phyloP scores from a whole-genome alignment of 2,329 filamentous ascomycete genomes.

The Claviceps africana region DNA sequence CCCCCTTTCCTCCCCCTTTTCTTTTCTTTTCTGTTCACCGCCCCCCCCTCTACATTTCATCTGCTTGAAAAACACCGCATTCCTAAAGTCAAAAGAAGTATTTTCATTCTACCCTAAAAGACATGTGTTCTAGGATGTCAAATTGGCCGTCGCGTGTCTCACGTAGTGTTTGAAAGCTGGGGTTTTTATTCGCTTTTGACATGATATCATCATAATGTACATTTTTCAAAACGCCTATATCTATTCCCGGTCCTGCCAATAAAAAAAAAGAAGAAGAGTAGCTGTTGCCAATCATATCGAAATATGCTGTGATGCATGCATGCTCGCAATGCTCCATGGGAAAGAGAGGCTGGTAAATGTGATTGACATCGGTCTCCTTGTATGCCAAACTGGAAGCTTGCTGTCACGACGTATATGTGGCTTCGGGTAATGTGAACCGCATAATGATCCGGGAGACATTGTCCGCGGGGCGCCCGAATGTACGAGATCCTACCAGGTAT shows the following conservation, averaged over 20 bases:
- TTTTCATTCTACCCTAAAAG: background rate
- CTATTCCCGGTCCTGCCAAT: background rate
- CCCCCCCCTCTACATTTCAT: no score
- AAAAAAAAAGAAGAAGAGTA: background rate
- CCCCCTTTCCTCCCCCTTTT: background rate
- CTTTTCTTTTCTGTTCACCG: background rate
- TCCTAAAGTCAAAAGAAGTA: background rate
- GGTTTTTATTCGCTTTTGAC: background rate
- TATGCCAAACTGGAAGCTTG: background rate
- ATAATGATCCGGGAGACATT: background rate
- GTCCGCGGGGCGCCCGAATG: background rate
- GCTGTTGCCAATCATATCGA: background rate
- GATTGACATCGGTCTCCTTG: background rate
- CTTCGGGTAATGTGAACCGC: background rate
- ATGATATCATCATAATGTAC: constrained; percentile 7
- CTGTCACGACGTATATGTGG: background rate
- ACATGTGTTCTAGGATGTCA: background rate
- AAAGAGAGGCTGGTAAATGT: background rate
- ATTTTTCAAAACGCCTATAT: background rate
- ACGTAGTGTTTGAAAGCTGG: background rate
- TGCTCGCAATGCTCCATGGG: background rate
- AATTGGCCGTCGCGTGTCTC: background rate
- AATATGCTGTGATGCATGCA: background rate
- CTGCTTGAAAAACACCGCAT: background rate
- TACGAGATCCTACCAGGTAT: background rate